These are phyloP conservation scores for Solanum sejunctum DNA, from an alignment of 257 asterid genomes.

Conservation along the genomic window DNA sequence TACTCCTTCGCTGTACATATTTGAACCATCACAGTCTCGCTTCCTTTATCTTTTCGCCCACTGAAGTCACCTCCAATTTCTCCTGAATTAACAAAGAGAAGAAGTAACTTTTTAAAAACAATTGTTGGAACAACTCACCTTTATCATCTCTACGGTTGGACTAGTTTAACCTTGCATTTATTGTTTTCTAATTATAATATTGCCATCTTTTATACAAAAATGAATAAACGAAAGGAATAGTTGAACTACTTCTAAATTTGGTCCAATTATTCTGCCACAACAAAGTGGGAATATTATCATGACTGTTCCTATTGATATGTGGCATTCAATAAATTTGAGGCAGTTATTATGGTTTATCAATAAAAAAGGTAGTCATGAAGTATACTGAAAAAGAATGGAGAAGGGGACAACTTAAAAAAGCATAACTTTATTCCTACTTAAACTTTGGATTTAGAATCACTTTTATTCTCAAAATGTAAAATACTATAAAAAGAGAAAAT, in stretches of 20 bases:
- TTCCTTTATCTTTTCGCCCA: too few species aligned
- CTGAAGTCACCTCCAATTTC: too few species aligned
- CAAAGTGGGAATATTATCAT: background rate
- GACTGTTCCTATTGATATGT: background rate
- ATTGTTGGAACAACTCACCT: too few species aligned
- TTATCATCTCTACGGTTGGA: too few species aligned
- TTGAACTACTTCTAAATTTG: background rate
- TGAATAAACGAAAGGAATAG: background rate
- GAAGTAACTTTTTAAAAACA: too few species aligned
- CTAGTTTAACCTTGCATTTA: background rate
- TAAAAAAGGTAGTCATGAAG: background rate
- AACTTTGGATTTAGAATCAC: background rate
- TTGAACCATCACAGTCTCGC: too few species aligned
- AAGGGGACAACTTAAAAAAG: background rate
- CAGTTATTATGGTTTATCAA: background rate
- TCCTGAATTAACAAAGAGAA: too few species aligned
- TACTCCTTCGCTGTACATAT: too few species aligned
- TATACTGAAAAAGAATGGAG: background rate
- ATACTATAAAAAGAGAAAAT: background rate
- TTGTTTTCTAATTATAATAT: too few species aligned
- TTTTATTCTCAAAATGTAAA: background rate
- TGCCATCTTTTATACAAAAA: background rate
- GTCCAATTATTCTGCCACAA: background rate
- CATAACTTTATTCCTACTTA: background rate
- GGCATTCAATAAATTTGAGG: background rate